Base-by-base conservation (phyloP, 495 filamentous ascomycete genomes). In the Hypoxylon cercidicola region DNA sequence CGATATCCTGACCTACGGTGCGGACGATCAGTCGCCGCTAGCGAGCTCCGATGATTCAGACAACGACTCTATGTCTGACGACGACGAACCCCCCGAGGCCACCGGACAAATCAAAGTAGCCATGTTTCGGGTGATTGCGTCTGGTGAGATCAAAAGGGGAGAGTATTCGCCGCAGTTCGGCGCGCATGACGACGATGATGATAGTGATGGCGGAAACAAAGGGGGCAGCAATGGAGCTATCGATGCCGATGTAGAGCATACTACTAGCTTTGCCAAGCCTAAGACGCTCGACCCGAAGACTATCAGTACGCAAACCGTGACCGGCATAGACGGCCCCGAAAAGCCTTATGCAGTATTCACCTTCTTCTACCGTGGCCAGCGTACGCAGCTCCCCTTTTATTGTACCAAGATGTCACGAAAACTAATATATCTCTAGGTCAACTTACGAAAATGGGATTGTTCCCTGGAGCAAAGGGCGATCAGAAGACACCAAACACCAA, bases 141-240 rank as follows among this genome's bases (percentile, higher is more conserved):
- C 93, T 3, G 95, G 95, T 9, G 96, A 98, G 72, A 95, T 99
- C 70, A 96, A 97, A 77, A 89, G 91, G 65, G 95, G 95, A 15
- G 95, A 98, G 72, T 99, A 98, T 74, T 97, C 93, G 10, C 95
- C 95, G 13, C 96, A 98, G 72, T 99, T 98, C 57, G 94, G 97
- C 75, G 96, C 93, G 7, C 91, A 97, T 67, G 94, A 97, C 60
- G 93, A 97, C 55, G 93, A 96, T 66, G 92, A 97, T 39, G 82
- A 81, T 30, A 86, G 78, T 45, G 84, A 83, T 19, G 75, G 77
- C 1, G 78, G 77, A 46, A 69, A 69, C 43, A 78, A 75, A 15
- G 80, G 77, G 40, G 78, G 71, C 7, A 74, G 62, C 13, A 75
- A 74, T 18, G 77, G 76, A 9, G 71, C 75, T 3, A 75, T 83